Evolutionary conservation across 2,329 filamentous ascomycete species (phyloP).

Genomic region (Fusarium sp.): DNA sequence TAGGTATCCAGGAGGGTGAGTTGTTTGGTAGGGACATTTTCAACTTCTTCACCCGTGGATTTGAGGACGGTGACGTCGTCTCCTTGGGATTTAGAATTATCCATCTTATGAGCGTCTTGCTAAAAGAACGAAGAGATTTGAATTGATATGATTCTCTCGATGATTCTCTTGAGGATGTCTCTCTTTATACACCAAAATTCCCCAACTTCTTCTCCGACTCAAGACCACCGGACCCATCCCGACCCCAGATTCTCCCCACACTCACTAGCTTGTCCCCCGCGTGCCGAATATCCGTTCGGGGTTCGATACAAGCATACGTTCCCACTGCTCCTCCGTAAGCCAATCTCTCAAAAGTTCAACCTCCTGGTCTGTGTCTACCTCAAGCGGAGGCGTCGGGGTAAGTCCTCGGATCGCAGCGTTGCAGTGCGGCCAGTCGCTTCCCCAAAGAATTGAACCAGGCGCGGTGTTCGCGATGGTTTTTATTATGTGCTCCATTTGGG

Average conservation of each 20-base stretch:
- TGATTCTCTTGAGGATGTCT: not conserved
- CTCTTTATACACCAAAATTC: not conserved
- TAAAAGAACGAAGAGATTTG: not conserved
- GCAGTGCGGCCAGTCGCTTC: slow-evolving; percentile 14
- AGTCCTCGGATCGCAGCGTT: not conserved
- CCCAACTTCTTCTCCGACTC: not conserved
- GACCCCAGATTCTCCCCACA: not conserved
- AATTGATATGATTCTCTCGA: not conserved
- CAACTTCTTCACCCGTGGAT: not conserved
- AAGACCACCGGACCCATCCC: not conserved
- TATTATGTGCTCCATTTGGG: not conserved
- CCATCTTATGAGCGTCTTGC: not conserved
- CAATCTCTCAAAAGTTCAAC: not conserved
- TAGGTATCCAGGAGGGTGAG: not conserved
- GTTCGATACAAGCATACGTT: not conserved
- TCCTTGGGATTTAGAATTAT: not conserved
- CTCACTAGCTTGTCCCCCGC: not conserved
- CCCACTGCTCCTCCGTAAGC: not conserved
- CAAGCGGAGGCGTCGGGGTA: not conserved
- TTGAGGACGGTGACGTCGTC: not conserved
- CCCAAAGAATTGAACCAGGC: not conserved
- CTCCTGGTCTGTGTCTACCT: not conserved
- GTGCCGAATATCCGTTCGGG: not conserved
- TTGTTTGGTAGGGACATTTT: not conserved
- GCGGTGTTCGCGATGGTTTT: not conserved